Conservation (phyloP, 345 rosid species). For the Rhodomyrtus tomentosa region DNA sequence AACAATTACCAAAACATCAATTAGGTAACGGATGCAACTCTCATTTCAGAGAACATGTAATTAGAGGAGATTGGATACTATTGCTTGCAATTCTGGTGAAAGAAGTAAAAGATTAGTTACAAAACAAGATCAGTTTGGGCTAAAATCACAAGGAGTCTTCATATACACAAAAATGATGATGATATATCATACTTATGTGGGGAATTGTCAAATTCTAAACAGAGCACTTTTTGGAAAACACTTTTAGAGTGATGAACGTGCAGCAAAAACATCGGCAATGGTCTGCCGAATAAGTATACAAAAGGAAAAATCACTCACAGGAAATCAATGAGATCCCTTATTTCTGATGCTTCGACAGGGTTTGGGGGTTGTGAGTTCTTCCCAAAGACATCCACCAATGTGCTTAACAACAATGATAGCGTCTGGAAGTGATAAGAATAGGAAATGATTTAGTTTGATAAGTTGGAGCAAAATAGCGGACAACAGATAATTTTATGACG, state of each 20-base stretch:
- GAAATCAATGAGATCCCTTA: constrained; percentile 75
- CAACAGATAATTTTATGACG: not conserved
- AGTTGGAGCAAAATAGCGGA: not conserved
- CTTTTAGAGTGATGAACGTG: not conserved
- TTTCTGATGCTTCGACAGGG: constrained; percentile 74
- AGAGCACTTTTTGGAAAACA: not conserved
- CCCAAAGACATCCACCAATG: constrained; percentile 78
- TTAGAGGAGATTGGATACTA: not conserved
- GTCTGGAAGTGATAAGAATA: constrained; percentile 34
- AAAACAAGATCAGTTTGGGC: not conserved
- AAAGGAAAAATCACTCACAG: constrained; percentile 37
- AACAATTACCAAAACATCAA: not conserved
- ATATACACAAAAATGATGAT: not conserved
- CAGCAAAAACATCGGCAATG: not conserved
- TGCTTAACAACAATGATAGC: constrained; percentile 44
- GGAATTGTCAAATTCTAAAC: not conserved
- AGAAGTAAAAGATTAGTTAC: not conserved
- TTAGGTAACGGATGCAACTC: not conserved
- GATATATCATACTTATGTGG: not conserved
- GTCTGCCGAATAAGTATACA: not conserved
- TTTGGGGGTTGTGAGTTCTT: constrained; percentile 42
- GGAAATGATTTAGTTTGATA: not conserved
- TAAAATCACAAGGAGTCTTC: not conserved
- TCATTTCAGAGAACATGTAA: not conserved
- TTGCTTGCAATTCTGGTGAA: not conserved